Evolutionary conservation across 78 protist genomes (phyloP).

Genomic region (Monosiga brevicollis): DNA sequence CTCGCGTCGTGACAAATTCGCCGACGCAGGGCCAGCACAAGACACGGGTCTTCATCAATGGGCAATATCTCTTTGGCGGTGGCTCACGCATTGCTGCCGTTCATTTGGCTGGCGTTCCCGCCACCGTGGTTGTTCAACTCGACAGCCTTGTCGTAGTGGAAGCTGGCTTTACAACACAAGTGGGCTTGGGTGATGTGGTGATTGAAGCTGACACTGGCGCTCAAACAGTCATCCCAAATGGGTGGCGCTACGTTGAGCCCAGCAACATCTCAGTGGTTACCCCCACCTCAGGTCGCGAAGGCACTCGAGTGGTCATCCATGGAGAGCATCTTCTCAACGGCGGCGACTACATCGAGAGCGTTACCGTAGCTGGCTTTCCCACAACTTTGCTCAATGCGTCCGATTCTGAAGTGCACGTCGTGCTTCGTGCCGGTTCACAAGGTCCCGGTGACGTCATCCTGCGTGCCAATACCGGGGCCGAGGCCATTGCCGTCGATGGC

Average conservation of each 20-base stretch:
- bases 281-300: neutral
- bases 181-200: neutral
- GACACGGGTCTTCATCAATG: neutral
- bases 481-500: neutral
- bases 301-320: neutral
- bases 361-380: neutral
- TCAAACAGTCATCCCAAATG: neutral
- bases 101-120: neutral
- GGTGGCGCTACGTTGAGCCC: neutral
- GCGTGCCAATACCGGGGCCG: neutral
- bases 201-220: neutral
- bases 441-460: neutral
- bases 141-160: neutral
- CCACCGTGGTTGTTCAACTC: neutral
- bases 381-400: neutral
- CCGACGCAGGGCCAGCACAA: neutral
- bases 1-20: neutral
- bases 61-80: neutral
- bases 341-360: neutral
- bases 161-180: neutral
- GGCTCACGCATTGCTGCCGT: neutral
- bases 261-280: neutral
- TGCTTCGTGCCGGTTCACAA: neutral
- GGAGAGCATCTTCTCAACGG: neutral
- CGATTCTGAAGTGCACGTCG: neutral